Evolutionary conservation across 768 basidiomycete genomes (phyloP).

Genomic region (Megacollybia marginata): DNA sequence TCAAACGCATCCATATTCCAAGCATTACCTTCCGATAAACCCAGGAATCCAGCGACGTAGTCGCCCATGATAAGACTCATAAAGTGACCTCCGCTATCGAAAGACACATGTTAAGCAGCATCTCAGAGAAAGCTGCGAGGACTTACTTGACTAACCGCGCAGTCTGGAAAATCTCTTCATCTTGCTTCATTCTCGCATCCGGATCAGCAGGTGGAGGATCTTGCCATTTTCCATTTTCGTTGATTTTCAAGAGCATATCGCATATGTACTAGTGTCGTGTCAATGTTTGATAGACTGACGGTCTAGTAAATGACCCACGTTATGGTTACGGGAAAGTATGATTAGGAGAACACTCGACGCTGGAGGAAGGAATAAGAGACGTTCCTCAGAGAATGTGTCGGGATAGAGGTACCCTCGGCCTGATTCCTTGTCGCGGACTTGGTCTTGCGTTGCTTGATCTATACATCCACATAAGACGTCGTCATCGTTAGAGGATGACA

Average conservation of each 20-base stretch:
- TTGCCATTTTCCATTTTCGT: conserved; percentile 44
- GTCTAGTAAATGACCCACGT: conserved; percentile 25
- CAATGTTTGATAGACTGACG: neutral
- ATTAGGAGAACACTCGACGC: conserved; percentile 46
- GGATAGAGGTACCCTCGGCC: too few species aligned
- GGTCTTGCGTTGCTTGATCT: conserved; percentile 11
- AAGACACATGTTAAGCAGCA: conserved; percentile 55
- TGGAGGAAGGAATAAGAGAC: conserved; percentile 47
- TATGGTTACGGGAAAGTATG: conserved; percentile 53
- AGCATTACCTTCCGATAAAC: conserved; percentile 49
- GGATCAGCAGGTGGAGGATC: conserved; percentile 39
- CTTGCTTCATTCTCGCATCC: conserved; percentile 34
- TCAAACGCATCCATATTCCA: conserved; percentile 69
- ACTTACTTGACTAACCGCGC: conserved; percentile 67
- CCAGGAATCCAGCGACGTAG: conserved; percentile 73
- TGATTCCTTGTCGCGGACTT: conserved; percentile 9
- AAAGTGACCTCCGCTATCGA: too few species aligned
- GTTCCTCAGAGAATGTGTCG: conserved; percentile 61
- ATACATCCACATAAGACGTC: neutral
- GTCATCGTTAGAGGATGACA: neutral
- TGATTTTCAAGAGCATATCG: conserved; percentile 42
- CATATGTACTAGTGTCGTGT: conserved; percentile 41
- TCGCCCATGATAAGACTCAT: too few species aligned
- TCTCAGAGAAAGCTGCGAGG: conserved; percentile 78
- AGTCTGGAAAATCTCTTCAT: conserved; percentile 72